phyloP scores from a whole-genome alignment of 345 rosid genomes.

The Eucalyptus coolabah region DNA sequence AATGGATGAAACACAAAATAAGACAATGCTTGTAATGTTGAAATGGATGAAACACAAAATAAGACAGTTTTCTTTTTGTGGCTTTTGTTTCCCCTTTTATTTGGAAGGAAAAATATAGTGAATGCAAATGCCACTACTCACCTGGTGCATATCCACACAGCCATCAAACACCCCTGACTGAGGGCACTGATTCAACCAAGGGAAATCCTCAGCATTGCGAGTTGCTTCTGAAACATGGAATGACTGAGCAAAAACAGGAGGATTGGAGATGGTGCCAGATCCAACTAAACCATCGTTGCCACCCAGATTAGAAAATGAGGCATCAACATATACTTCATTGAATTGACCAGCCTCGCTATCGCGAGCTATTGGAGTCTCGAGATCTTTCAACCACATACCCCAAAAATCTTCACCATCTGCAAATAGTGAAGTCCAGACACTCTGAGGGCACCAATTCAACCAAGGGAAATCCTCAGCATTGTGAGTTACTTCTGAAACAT shows the following conservation, averaged over 20 bases:
- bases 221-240: neutral
- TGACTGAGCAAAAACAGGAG: neutral
- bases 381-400: neutral
- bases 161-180: fast-evolving
- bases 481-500: no score
- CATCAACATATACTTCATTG: neutral
- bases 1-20: neutral
- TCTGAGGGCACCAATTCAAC: no score
- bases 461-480: no score
- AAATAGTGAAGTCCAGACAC: neutral
- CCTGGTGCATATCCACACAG: neutral
- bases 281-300: neutral
- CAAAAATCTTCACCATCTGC: neutral
- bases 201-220: neutral
- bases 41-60: neutral
- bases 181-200: fast-evolving
- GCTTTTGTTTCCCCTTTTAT: neutral
- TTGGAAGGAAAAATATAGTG: neutral
- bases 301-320: neutral
- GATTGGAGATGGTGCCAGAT: neutral
- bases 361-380: fast-evolving
- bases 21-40: neutral
- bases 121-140: neutral
- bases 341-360: fast-evolving
- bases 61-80: neutral